A percentile compares a stretch with the other conserved stretches of the same genome.
Evolutionary conservation across 768 basidiomycete genomes (phyloP).

Genomic region (Scleroderma citrinum): DNA sequence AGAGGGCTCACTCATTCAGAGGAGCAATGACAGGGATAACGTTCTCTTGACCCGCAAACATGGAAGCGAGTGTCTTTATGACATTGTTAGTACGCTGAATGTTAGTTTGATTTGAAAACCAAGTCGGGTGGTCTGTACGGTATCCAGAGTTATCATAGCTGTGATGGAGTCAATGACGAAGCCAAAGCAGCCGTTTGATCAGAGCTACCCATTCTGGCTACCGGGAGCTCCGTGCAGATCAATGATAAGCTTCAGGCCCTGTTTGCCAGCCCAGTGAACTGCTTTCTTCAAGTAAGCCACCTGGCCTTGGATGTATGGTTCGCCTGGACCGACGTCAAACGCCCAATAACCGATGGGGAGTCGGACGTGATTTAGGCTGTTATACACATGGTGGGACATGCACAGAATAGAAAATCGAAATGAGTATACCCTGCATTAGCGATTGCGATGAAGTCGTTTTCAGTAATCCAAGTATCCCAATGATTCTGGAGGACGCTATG

Average conservation of each 20-base stretch:
- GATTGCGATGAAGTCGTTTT: slow-evolving; percentile 70
- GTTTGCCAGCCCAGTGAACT: slow-evolving; percentile 59
- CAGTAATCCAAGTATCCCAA: slow-evolving; percentile 83
- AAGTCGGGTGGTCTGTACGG: slow-evolving; percentile 47
- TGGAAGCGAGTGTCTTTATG: slow-evolving; percentile 55
- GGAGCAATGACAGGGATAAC: slow-evolving; percentile 68
- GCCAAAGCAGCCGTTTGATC: not conserved
- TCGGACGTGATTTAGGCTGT: slow-evolving; percentile 77
- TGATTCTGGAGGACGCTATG: slow-evolving; percentile 50
- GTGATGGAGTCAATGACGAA: slow-evolving; percentile 4
- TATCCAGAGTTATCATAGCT: slow-evolving; percentile 85
- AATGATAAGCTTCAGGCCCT: slow-evolving; percentile 75
- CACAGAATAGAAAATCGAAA: too few relatives aligned
- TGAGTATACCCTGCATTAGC: slow-evolving; percentile 63
- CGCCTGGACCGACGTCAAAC: slow-evolving; percentile 70
- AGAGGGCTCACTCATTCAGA: slow-evolving; percentile 60
- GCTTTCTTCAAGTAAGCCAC: slow-evolving; percentile 63
- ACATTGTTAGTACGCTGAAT: slow-evolving; percentile 61
- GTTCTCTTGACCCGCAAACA: slow-evolving; percentile 47
- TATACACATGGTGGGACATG: slow-evolving; percentile 9
- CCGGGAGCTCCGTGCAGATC: slow-evolving; percentile 81
- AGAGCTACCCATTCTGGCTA: slow-evolving; percentile 69
- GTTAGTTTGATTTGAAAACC: slow-evolving; percentile 64
- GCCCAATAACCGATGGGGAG: slow-evolving; percentile 90
- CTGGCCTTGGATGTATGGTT: slow-evolving; percentile 78